A percentile compares a stretch with the other conserved stretches of the same genome.
These are phyloP conservation scores for Neofusicoccum kwambonambiense DNA, from an alignment of 2,329 filamentous ascomycete species.

Conservation along the genomic window DNA sequence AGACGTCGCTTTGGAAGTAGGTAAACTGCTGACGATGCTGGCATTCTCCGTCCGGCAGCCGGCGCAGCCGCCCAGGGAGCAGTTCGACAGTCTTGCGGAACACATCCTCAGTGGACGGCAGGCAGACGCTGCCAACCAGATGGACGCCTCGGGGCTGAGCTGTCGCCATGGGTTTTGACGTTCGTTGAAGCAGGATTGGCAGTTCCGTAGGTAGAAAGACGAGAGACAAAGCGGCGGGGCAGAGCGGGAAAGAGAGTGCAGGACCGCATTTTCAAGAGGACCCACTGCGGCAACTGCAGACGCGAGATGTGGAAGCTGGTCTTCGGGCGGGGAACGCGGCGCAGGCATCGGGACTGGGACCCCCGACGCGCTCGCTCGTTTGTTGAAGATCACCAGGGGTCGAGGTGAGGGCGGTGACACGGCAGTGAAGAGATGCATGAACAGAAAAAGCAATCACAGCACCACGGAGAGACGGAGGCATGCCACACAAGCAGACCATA, in stretches of 20 bases:
- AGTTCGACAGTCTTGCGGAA: constrained; percentile 14
- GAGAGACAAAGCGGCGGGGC: background rate
- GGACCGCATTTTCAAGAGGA: background rate
- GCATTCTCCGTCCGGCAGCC: constrained; percentile 24
- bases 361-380: background rate
- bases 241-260: background rate
- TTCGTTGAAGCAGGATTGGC: background rate
- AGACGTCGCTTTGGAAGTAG: constrained; percentile 19
- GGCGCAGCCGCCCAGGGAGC: constrained; percentile 20
- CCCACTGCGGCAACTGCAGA: background rate
- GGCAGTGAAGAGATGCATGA: background rate
- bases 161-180: background rate
- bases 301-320: background rate
- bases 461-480: background rate
- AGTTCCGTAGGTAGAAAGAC: background rate
- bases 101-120: constrained; percentile 15
- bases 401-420: background rate
- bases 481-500: background rate
- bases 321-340: background rate
- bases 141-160: constrained; percentile 20
- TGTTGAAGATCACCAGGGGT: background rate
- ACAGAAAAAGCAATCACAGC: background rate
- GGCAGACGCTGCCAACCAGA: constrained; percentile 22
- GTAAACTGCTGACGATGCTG: constrained; percentile 20
- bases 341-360: background rate